phyloP scores from a whole-genome alignment of 2,329 filamentous ascomycete genomes.

The Arthrobotrys entomopaga region DNA sequence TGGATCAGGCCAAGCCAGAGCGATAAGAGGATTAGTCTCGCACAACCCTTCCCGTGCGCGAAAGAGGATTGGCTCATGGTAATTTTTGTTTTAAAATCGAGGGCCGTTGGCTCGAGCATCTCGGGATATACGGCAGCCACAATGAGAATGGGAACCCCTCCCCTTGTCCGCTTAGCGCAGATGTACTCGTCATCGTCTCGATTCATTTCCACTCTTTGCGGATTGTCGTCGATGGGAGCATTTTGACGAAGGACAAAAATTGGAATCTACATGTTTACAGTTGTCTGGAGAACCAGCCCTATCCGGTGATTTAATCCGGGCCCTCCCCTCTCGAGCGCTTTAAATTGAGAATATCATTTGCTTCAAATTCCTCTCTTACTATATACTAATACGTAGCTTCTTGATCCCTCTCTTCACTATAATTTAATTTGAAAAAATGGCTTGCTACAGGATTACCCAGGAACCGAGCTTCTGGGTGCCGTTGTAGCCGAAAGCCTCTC shows the following conservation, averaged over 20 bases:
- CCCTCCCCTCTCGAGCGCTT: too few species aligned
- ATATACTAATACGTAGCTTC: too few species aligned
- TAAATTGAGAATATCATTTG: neutral
- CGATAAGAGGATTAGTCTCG: too few species aligned
- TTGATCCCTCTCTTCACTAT: too few species aligned
- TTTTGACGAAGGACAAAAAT: too few species aligned
- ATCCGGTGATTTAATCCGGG: constrained; percentile 7
- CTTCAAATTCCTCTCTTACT: too few species aligned
- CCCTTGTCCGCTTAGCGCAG: constrained; percentile 36
- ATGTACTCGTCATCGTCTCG: constrained; percentile 50
- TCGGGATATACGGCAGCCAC: constrained; percentile 31
- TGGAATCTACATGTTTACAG: neutral
- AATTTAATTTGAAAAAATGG: constrained; percentile 14
- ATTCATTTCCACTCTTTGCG: constrained; percentile 26
- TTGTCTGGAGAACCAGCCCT: constrained; percentile 4
- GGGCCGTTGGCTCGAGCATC: neutral
- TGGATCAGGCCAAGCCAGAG: neutral
- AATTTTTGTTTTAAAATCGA: too few species aligned
- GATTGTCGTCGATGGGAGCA: neutral
- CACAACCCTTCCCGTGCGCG: too few species aligned
- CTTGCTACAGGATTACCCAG: constrained; percentile 12
- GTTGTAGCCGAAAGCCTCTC: constrained; percentile 28
- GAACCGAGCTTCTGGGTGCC: constrained; percentile 40
- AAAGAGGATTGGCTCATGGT: too few species aligned
- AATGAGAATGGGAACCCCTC: neutral